phyloP scores from a whole-genome alignment of 192 early-diverging fungal species.

The Kickxella alabastrina region DNA sequence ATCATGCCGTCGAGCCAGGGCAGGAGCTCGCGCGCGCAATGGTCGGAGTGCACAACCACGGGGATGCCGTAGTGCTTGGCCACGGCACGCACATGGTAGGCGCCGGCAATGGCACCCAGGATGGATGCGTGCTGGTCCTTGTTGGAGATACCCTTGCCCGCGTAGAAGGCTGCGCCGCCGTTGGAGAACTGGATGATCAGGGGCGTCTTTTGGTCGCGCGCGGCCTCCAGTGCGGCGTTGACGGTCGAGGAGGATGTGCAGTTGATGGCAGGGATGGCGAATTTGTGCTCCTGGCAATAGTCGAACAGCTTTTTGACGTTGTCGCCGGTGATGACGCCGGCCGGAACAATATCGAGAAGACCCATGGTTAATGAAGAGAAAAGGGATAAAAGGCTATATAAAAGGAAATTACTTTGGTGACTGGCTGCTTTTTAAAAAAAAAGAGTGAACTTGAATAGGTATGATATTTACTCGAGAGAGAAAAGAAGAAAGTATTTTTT shows the following conservation, averaged over 20 bases:
- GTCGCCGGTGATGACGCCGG: conserved; percentile 93
- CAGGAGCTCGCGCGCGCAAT: conserved; percentile 95
- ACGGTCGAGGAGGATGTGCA: conserved; percentile 90
- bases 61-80: conserved; percentile 81
- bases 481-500: neutral
- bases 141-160: conserved; percentile 91
- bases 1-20: conserved; percentile 99
- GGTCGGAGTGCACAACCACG: conserved; percentile 85
- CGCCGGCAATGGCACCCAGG: conserved; percentile 86
- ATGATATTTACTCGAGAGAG: too few species aligned
- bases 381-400: conserved; percentile 1
- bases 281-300: conserved; percentile 72
- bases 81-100: conserved; percentile 74
- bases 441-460: too few species aligned
- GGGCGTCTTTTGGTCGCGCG: conserved; percentile 86
- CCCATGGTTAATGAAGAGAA: conserved; percentile 54
- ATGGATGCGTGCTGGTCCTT: conserved; percentile 84
- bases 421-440: neutral
- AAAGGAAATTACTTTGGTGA: neutral
- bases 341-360: conserved; percentile 76
- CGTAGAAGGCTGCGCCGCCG: conserved; percentile 87
- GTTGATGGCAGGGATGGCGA: conserved; percentile 96
- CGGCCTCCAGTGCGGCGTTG: conserved; percentile 92
- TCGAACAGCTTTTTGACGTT: conserved; percentile 79
- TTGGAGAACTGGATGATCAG: conserved; percentile 96